These are phyloP conservation scores for Phytophthora parvispora DNA, from an alignment of 352 stramenopile species.

Conservation along the genomic window DNA sequence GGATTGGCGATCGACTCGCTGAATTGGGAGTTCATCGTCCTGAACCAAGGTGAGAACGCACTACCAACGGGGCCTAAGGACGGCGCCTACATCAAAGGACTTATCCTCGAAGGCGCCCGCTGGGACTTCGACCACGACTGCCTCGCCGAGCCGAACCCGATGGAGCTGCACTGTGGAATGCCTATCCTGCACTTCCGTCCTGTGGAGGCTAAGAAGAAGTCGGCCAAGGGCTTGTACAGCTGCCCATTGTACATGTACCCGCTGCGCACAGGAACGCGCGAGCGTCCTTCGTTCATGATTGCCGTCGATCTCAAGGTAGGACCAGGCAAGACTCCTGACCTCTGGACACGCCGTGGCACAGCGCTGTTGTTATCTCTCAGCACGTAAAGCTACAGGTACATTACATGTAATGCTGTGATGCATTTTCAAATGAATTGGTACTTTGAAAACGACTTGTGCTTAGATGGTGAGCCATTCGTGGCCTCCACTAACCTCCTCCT, in stretches of 20 bases:
- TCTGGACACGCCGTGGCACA: constrained; percentile 95
- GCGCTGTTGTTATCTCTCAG: constrained; percentile 93
- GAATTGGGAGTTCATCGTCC: constrained; percentile 96
- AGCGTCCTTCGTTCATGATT: constrained; percentile 97
- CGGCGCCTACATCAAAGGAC: constrained; percentile 92
- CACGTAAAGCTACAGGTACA: constrained; percentile 48
- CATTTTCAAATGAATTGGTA: constrained; percentile 5
- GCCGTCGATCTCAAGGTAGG: constrained; percentile 94
- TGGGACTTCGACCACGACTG: constrained; percentile 95
- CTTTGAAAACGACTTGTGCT: neutral
- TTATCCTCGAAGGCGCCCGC: constrained; percentile 94
- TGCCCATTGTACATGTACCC: constrained; percentile 98
- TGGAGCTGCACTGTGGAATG: constrained; percentile 94
- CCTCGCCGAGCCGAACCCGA: constrained; percentile 91
- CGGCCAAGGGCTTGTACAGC: constrained; percentile 92
- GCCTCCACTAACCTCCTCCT: constrained; percentile 39
- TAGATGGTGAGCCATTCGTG: constrained; percentile 71
- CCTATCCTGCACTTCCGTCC: constrained; percentile 97
- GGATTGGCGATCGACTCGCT: constrained; percentile 96
- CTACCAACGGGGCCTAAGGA: constrained; percentile 88
- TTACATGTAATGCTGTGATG: constrained; percentile 9
- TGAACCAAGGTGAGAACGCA: constrained; percentile 91
- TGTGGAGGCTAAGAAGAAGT: constrained; percentile 96
- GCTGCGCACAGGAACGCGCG: constrained; percentile 95
- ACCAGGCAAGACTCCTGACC: constrained; percentile 85